Base-by-base conservation (phyloP, 306 rosid genomes). In the Elaeagnus macrophylla region DNA sequence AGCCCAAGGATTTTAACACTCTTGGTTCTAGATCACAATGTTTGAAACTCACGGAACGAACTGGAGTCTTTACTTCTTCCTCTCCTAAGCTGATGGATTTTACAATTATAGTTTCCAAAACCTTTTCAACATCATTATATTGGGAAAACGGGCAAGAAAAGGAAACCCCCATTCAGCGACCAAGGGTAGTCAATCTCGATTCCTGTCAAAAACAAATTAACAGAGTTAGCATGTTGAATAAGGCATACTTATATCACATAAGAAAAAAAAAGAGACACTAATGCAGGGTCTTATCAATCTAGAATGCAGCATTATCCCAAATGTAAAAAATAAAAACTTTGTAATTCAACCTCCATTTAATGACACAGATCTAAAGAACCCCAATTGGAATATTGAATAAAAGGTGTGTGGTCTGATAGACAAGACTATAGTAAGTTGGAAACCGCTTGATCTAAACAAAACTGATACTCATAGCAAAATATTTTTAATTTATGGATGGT, bases 111-210 rank as follows among this genome's bases (percentile, higher is more conserved):
- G 94, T 83, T 20, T 82, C 83, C 36, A 84, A 46, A 57, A 61
- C 78, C 50, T 68, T 80, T 75, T 82, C 95, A 37, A 80, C 57
- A 68, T 84, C 94, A 58, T 8, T 25, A 73, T 73, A 63, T 49
- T 68, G 70, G 0, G 84, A 73, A 67, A 90, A 82, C 52, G 94
- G 95, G 72, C 94, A 80, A 39, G 97, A 83, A 57, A 80, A 74
- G 35, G 76, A 72, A 38, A 78, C 60, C 77, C 97, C 97, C 97
- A 90, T 90, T 67, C 62, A 68, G 67, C 68, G 56, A 10, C 49
- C 32, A 25, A 25, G 4, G 32, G 32, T n/a, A n/a, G n/a, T n/a
- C n/a, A 57, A 32, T 25, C 66, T 37, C 32, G 47, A 54, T 44
- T 67, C 82, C 89, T 89, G 83, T 44, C 15, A 43, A 41, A 16